phyloP scores from a whole-genome alignment of 2,329 filamentous ascomycete genomes.

The Gaeumannomyces tritici region DNA sequence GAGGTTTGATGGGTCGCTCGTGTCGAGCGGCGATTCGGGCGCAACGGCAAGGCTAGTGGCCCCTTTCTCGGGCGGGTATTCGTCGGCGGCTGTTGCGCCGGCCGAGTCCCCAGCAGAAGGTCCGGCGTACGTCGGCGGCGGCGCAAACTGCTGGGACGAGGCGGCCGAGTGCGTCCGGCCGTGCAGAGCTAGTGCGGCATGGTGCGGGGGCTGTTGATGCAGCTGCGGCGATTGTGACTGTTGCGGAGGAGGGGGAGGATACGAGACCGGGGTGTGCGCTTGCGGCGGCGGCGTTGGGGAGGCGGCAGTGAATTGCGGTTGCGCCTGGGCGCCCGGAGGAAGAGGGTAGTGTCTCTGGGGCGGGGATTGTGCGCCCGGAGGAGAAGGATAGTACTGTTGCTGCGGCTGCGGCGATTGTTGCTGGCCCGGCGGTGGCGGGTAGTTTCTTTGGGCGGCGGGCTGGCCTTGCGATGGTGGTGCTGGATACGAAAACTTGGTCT shows the following conservation, averaged over 20 bases:
- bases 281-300: conserved; percentile 20
- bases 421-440: conserved; percentile 22
- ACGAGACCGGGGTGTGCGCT: conserved; percentile 16
- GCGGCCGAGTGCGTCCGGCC: conserved; percentile 20
- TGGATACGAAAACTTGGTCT: conserved; percentile 26
- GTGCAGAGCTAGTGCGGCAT: conserved; percentile 25
- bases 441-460: conserved; percentile 19
- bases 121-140: conserved; percentile 21
- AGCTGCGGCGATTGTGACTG: conserved; percentile 20
- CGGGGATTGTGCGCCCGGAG: conserved; percentile 1
- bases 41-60: background rate
- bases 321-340: background rate
- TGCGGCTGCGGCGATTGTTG: conserved; percentile 11
- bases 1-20: conserved; percentile 21
- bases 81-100: background rate
- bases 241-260: conserved; percentile 19
- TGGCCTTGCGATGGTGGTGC: conserved; percentile 15
- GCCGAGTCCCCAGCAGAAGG: conserved; percentile 6
- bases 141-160: conserved; percentile 16
- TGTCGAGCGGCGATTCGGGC: conserved; percentile 15
- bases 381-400: conserved; percentile 2
- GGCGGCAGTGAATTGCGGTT: conserved; percentile 19
- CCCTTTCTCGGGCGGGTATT: conserved; percentile 22
- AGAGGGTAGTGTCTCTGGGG: background rate
- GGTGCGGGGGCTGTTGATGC: conserved; percentile 16